Conservation (phyloP, 805 yeast genomes). For the Teunomyces gatunensis region DNA sequence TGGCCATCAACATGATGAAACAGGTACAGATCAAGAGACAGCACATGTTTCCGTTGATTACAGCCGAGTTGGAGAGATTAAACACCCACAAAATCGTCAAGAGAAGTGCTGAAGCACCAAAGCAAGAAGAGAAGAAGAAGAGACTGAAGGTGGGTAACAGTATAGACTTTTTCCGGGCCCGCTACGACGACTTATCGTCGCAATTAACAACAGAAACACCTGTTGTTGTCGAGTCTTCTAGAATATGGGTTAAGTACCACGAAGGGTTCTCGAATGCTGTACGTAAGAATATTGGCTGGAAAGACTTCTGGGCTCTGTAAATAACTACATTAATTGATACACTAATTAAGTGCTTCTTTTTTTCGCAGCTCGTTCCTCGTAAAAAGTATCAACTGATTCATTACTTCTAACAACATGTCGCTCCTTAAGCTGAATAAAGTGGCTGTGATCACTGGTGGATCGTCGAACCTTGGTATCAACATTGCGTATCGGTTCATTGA, state of each 20-base stretch:
- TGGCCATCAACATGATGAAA: constrained; percentile 14
- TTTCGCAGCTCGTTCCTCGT: constrained; percentile 1
- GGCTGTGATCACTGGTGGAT: constrained; percentile 42
- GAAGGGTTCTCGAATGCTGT: constrained; percentile 95
- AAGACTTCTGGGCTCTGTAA: constrained; percentile 49
- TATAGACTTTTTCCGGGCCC: constrained; percentile 38
- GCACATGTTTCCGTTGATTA: constrained; percentile 36
- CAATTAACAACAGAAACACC: constrained; percentile 19
- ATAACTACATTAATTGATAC: not conserved
- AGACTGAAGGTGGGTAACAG: constrained; percentile 27
- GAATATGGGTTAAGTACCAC: constrained; percentile 82
- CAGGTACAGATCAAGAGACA: constrained; percentile 28
- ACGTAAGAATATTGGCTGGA: constrained; percentile 77
- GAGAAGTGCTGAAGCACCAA: constrained; percentile 21
- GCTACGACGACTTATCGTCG: constrained; percentile 32
- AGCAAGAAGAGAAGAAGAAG: constrained; percentile 16
- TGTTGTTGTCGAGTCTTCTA: constrained; percentile 35
- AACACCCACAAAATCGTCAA: constrained; percentile 6
- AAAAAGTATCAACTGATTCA: not conserved
- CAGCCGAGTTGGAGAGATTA: constrained; percentile 30
- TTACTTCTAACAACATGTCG: constrained; percentile 7
- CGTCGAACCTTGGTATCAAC: constrained; percentile 77
- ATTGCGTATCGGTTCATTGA: constrained; percentile 79
- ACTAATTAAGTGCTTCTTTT: too few relatives aligned
- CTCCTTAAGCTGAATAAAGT: constrained; percentile 24